Base-by-base conservation (phyloP, 2,329 filamentous ascomycete genomes). In the Arthroderma sp. region DNA sequence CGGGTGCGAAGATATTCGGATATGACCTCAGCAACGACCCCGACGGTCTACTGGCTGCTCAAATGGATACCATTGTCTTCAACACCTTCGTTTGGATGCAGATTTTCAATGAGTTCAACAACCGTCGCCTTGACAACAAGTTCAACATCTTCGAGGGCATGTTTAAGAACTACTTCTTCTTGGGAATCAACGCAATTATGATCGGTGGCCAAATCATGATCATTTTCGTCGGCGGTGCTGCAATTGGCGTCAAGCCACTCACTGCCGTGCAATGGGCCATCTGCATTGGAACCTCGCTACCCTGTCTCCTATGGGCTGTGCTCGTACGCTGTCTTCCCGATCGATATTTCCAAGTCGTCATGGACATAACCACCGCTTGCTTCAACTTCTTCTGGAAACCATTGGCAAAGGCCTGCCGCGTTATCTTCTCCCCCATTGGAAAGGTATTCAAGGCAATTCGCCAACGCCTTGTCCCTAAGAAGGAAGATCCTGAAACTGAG, bases 21-120 rank as follows among this genome's bases (percentile, higher is more conserved):
- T 82, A 84, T 63, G 69, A 78, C 13, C 74, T 74, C 31, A 64
- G 67, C 0, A 69, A 73, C 2, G 72, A 77, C 31, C 65, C 74
- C 35, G 68, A 79, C 6, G 43, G 43, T 4, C 13, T 51, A 8
- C 67, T 72, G 37, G 61, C 69, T 4, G 66, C 63, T 13, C 78
- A 87, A 65, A 78, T 94, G 59, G 77, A 83, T 57, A 94, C 90
- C 2, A 79, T 97, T 52, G 87, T 97, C 6, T 97, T 97, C 80
- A 97, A 97, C 76, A 93, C 89, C 0, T 97, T 97, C 68, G 91
- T 96, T 56, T 97, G 91, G 91, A 96, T 97, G 91, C 91, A 97
- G 66, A 94, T 97, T 65, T 97, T 97, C 77, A 97, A 97, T 73
- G 87, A 95, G 68, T 88, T 94, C 81, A 97, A 97, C 76, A 95